phyloP scores from a whole-genome alignment of 331 rosid genomes.

The Quercus lobata region DNA sequence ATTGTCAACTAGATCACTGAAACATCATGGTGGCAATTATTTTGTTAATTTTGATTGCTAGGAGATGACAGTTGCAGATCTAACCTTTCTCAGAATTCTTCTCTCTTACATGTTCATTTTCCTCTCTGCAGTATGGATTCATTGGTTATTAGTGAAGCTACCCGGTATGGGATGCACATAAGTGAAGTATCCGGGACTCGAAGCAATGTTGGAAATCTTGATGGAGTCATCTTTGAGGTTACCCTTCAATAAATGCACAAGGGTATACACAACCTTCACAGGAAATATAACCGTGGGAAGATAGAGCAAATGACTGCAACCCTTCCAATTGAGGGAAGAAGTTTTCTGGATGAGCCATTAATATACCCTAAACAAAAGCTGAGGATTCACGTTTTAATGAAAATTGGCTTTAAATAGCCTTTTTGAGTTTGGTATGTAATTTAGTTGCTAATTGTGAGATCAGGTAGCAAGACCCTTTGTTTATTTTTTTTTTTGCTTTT shows the following conservation, averaged over 20 bases:
- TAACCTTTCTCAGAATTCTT: background rate
- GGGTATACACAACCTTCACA: conserved; percentile 2
- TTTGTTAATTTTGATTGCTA: background rate
- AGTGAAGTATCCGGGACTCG: conserved; percentile 71
- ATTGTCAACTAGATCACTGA: background rate
- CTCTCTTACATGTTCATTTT: background rate
- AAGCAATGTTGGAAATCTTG: conserved; percentile 47
- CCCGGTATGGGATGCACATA: conserved; percentile 54
- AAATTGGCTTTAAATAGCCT: background rate
- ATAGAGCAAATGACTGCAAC: background rate
- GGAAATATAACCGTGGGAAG: background rate
- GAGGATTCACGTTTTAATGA: background rate
- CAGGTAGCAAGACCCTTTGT: background rate
- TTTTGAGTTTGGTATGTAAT: background rate
- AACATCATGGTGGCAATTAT: background rate
- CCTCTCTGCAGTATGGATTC: conserved; percentile 65
- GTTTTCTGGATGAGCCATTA: background rate
- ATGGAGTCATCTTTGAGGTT: conserved; percentile 77
- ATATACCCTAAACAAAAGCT: background rate
- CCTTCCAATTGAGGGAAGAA: background rate
- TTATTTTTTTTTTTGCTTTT: background rate
- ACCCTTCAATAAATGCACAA: conserved; percentile 37
- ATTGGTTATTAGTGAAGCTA: conserved; percentile 60
- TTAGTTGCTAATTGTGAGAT: background rate
- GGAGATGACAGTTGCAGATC: background rate